Base-by-base conservation (phyloP, 108 stramenopile genomes). In the Poteriospumella lacustris region DNA sequence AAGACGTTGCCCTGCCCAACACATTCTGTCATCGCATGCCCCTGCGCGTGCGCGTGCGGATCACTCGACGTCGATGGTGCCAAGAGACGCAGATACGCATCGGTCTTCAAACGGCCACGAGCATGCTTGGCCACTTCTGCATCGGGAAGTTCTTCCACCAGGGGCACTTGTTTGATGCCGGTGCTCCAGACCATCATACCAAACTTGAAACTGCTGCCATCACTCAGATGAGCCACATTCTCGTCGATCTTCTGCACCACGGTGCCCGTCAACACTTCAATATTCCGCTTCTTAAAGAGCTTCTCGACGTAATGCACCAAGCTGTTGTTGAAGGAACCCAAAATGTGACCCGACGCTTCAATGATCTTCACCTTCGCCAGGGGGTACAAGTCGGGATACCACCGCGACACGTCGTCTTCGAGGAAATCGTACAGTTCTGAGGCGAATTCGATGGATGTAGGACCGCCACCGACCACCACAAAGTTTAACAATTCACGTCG, bases 401-500 rank as follows among this genome's bases (percentile, higher is more conserved):
- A 87, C 44, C 81, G 84, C 44, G 76, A 79, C 0, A 96, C 93
- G 79, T 99, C 97, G 19, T 88, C 59, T 36, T 73, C 86, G 62
- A 99, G 75, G 78, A 98, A 96, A 76, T 92, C 91, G 79, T 96
- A 90, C 43, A 98, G 82, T 84, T 99, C 97, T 19, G 91, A 44
- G 58, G 93, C 89, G 80, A 96, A 96, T 88, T 97, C 96, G 78
- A 95, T 93, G 33, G 87, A 88, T 33, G 95, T 99, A 0, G 97
- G 96, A 19, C 97, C 97, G 0, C 97, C 96, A 2, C 94, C 97
- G 1, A 97, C 96, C 2, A 99, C 91, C 64, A 99, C 88, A 82
- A 99, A 99, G 33, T 90, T 89, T 0, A 99, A 90, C 0, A 99
- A 84, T 26, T 94, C 87, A 40, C 84, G 43, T 0, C 91, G 89